phyloP scores from a whole-genome alignment of 805 yeast species.

The Candida ipomoeae region DNA sequence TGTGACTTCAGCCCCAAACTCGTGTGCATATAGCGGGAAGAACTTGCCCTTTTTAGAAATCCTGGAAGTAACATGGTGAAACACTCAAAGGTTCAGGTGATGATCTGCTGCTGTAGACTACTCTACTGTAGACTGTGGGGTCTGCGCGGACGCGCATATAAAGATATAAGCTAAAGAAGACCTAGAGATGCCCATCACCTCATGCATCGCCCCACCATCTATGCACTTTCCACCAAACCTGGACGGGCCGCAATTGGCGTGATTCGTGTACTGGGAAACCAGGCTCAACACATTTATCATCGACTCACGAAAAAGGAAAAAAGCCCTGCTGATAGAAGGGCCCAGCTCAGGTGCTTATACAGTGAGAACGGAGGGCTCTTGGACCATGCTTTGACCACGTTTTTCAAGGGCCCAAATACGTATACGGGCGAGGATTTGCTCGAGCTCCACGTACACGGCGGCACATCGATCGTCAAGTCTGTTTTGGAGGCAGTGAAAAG shows the following conservation, averaged over 20 bases:
- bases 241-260: constrained; percentile 85
- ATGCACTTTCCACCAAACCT: constrained; percentile 83
- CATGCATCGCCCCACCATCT: constrained; percentile 60
- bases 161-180: not conserved
- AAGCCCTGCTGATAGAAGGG: constrained; percentile 46
- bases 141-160: not conserved
- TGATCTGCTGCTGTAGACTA: not conserved
- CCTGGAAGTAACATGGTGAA: not conserved
- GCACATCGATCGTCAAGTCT: constrained; percentile 73
- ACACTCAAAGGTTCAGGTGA: not conserved
- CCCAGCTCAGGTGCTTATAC: constrained; percentile 58
- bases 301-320: constrained; percentile 40
- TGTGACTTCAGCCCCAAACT: constrained; percentile 8
- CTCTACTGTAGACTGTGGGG: not conserved
- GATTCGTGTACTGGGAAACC: constrained; percentile 75
- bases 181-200: not conserved
- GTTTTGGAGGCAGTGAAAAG: constrained; percentile 59
- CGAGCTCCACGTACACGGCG: constrained; percentile 94
- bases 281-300: constrained; percentile 43
- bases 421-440: constrained; percentile 91
- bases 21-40: not conserved
- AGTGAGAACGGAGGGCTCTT: constrained; percentile 43
- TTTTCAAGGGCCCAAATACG: constrained; percentile 68
- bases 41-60: not conserved
- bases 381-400: constrained; percentile 74